These are phyloP conservation scores for Adansonia rubrostipa DNA, from an alignment of 441 rosid genomes.

Conservation along the genomic window DNA sequence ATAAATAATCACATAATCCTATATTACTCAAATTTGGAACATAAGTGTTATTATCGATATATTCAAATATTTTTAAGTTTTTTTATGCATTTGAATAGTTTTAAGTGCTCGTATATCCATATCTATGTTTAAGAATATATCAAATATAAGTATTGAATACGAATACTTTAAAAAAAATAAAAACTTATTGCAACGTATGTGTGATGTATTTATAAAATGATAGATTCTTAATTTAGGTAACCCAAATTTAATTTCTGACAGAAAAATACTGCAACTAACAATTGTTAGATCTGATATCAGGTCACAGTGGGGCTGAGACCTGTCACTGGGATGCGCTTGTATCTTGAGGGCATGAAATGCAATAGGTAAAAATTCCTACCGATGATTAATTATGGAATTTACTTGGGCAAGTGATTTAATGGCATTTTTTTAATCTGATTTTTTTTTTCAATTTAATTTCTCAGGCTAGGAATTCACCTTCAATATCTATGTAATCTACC, in stretches of 20 bases:
- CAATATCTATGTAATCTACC: slow-evolving; percentile 70
- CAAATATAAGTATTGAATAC: too few relatives aligned
- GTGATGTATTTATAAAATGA: too few relatives aligned
- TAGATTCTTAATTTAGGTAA: too few relatives aligned
- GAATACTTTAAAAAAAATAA: too few relatives aligned
- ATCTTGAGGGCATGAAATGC: slow-evolving; percentile 88
- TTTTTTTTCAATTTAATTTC: background rate
- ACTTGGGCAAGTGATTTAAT: background rate
- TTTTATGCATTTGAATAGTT: too few relatives aligned
- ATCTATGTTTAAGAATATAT: too few relatives aligned
- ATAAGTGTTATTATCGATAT: too few relatives aligned
- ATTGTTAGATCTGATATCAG: slow-evolving; percentile 35
- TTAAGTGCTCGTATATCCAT: too few relatives aligned
- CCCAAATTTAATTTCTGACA: background rate
- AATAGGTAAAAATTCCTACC: slow-evolving; percentile 52
- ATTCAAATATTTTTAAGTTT: too few relatives aligned
- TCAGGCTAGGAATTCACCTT: slow-evolving; percentile 75
- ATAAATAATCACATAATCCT: too few relatives aligned
- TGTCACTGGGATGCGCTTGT: slow-evolving; percentile 82
- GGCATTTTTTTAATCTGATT: background rate
- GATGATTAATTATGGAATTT: background rate
- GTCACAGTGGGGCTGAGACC: slow-evolving; percentile 61
- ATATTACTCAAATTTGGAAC: too few relatives aligned
- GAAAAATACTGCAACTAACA: background rate
- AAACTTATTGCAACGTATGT: too few relatives aligned